Base-by-base conservation (phyloP, 2,329 filamentous ascomycete species). In the Trichoderma koningiopsis region DNA sequence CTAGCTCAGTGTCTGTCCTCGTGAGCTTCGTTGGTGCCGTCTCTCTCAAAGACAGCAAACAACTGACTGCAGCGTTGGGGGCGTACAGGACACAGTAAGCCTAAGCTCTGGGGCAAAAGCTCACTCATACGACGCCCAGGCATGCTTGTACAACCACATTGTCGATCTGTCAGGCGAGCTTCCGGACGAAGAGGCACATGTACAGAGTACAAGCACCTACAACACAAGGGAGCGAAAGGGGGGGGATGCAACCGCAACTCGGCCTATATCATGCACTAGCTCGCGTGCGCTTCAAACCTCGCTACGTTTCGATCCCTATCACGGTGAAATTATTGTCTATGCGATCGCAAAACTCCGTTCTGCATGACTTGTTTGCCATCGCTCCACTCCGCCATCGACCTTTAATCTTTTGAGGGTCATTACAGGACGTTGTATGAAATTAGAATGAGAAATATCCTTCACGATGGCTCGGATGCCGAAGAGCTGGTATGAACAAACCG, bases 211-310 rank as follows among this genome's bases (percentile, higher is more conserved):
- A 31, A 33, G 43, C 10, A 35, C 31, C 11, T 43, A 57, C 61
- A 40, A 11, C 24, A 37, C 22, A 33, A 16, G 24, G 16, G 43
- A 61, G 47, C 27, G 37, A 31, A 49, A 22, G 33, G 61, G 37
- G 29, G 61, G 33, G 61, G 47, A 35, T 57, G 55, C 31, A 19
- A 35, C 37, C 35, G 52, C 27, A 24, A 47, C 35, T 65, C 52
- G 62, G 61, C 61, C 52, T 47, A 47, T 65, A 56, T 65, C 33
- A 65, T 65, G 62, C 62, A 57, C 57, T 65, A 65, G 49, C 62
- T 57, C 53, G 62, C 62, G 53, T 65, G 53, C 62, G 24, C 62
- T 33, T 33, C 52, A 47, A 43, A 16, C 29, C 35, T 31, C 37
- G 33, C 43, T 57, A 52, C 52, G 13, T 24, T 37, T 58, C 53